Conservation (phyloP, 257 asterid genomes). For the Solanum ahanhuiri region DNA sequence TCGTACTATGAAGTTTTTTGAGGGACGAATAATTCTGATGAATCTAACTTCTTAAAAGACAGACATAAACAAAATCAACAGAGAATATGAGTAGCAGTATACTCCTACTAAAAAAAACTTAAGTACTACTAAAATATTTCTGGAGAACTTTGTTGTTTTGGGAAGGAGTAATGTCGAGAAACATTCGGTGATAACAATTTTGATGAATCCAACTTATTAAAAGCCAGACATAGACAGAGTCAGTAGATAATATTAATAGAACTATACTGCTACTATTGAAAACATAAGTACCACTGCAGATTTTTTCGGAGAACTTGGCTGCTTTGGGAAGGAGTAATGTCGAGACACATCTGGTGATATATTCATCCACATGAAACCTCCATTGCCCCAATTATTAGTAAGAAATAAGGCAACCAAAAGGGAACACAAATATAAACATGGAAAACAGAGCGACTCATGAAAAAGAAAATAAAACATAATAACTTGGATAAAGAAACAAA, state of each 20-base stretch:
- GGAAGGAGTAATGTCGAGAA: too few relatives aligned
- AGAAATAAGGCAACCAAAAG: neutral
- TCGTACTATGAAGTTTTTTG: too few relatives aligned
- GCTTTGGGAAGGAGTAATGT: neutral
- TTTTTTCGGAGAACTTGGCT: neutral
- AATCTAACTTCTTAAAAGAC: too few relatives aligned
- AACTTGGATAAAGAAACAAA: too few relatives aligned
- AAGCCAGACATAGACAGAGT: neutral
- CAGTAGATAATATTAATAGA: neutral
- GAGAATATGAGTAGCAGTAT: too few relatives aligned
- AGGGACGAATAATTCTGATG: too few relatives aligned
- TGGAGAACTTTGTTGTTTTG: too few relatives aligned
- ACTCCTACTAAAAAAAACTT: too few relatives aligned
- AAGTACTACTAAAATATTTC: too few relatives aligned
- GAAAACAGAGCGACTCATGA: neutral
- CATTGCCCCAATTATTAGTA: neutral
- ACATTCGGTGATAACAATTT: too few relatives aligned
- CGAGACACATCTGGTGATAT: neutral
- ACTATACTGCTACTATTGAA: neutral
- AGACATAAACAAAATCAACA: too few relatives aligned
- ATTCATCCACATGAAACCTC: neutral
- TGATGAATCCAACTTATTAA: neutral
- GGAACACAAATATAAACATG: neutral
- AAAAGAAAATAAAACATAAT: neutral
- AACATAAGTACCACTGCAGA: neutral